Evolutionary conservation across 2,329 filamentous ascomycete species (phyloP).

Genomic region (Periconia sp.): DNA sequence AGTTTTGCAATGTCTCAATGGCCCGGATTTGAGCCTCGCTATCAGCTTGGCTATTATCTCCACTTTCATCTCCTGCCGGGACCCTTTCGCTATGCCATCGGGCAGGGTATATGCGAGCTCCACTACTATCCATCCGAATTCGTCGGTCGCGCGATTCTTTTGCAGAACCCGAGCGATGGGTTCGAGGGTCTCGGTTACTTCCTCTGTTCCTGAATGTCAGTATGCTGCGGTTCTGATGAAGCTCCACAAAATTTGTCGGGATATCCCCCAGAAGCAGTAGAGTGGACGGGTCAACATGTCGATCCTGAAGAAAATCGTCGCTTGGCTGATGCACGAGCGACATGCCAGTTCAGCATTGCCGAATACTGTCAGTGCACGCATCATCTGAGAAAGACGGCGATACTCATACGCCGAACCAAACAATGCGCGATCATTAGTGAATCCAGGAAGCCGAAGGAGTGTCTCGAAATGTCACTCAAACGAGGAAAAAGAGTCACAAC

Average conservation of each 20-base stretch:
- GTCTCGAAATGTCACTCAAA: not conserved
- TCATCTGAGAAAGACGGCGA: no score
- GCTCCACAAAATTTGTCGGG: not conserved
- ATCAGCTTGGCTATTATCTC: constrained; percentile 1
- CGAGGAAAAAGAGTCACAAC: not conserved
- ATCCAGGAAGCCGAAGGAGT: not conserved
- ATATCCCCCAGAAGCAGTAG: no score
- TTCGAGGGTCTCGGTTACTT: not conserved
- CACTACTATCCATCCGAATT: not conserved
- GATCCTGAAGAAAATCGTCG: no score
- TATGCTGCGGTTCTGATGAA: not conserved
- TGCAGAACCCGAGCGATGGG: not conserved
- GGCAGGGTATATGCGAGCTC: not conserved
- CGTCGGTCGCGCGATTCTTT: not conserved
- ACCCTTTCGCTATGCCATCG: not conserved
- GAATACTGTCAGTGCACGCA: no score
- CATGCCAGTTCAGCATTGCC: no score
- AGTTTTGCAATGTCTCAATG: not conserved
- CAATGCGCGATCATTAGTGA: no score
- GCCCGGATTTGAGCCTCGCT: not conserved
- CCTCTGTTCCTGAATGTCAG: not conserved
- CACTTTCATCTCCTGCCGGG: not conserved
- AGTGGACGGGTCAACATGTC: no score
- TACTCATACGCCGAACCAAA: no score
- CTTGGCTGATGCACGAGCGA: no score